These are phyloP conservation scores for Aspergillus sp. DNA, from an alignment of 2,329 filamentous ascomycete genomes.

Conservation along the genomic window DNA sequence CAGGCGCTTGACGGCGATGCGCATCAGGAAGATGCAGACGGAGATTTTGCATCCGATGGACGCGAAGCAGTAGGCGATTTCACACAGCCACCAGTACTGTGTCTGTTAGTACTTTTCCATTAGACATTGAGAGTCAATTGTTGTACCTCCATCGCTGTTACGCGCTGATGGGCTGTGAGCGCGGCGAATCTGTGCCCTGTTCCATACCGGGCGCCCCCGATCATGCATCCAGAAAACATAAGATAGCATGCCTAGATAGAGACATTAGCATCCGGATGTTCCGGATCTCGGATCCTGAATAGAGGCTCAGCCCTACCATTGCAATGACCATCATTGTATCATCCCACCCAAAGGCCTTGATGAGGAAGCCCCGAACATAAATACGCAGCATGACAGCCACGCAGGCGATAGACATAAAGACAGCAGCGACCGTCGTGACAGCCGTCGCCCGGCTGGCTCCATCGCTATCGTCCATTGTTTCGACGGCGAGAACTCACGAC, in stretches of 20 bases:
- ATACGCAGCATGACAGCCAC: not conserved
- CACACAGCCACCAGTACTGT: slow-evolving; percentile 53
- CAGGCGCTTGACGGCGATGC: slow-evolving; percentile 44
- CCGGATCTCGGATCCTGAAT: too few relatives aligned
- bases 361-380: slow-evolving; percentile 2
- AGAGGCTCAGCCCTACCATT: not conserved
- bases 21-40: slow-evolving; percentile 54
- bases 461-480: not conserved
- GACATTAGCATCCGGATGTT: not conserved
- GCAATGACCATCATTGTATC: slow-evolving; percentile 7
- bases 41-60: slow-evolving; percentile 51
- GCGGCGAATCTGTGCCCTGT: slow-evolving; percentile 24
- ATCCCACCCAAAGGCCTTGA: slow-evolving; percentile 6
- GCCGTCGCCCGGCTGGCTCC: not conserved
- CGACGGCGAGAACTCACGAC: too few relatives aligned
- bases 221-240: slow-evolving; percentile 5
- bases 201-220: slow-evolving; percentile 21
- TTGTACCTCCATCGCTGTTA: slow-evolving; percentile 26
- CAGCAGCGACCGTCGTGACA: not conserved
- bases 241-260: slow-evolving; percentile 1
- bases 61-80: slow-evolving; percentile 51
- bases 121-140: too few relatives aligned
- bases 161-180: slow-evolving; percentile 17
- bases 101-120: too few relatives aligned
- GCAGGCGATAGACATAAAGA: not conserved